These are phyloP conservation scores for Trichoderma erinaceum DNA, from an alignment of 495 filamentous ascomycete species.

Conservation along the genomic window DNA sequence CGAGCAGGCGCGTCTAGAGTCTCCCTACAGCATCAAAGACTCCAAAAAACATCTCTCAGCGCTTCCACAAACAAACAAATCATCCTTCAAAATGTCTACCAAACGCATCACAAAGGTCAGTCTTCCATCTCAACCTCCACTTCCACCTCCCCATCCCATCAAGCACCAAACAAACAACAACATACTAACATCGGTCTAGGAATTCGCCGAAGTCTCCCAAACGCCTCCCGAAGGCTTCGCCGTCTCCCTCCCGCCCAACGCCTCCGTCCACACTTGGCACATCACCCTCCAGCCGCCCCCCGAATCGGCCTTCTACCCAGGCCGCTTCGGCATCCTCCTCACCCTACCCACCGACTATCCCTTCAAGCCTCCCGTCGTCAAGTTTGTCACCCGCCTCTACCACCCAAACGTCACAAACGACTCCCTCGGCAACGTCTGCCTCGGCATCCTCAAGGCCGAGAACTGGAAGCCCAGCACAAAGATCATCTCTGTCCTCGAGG, in stretches of 20 bases:
- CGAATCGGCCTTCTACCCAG: slow-evolving; percentile 67
- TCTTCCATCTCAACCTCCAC: background rate
- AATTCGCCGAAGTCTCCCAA: slow-evolving; percentile 60
- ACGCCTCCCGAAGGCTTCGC: slow-evolving; percentile 60
- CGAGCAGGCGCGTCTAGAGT: no score
- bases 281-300: slow-evolving; percentile 70
- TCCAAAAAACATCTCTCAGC: no score
- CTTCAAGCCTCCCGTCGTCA: slow-evolving; percentile 84
- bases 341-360: slow-evolving; percentile 81
- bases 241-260: slow-evolving; percentile 58
- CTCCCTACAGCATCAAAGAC: no score
- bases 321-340: slow-evolving; percentile 71
- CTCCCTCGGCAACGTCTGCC: slow-evolving; percentile 80
- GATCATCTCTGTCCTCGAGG: slow-evolving; percentile 69
- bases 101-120: slow-evolving; percentile 26
- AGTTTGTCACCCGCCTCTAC: slow-evolving; percentile 92
- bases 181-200: slow-evolving; percentile 41
- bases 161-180: background rate
- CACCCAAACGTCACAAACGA: slow-evolving; percentile 98
- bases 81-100: slow-evolving; percentile 20
- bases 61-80: background rate
- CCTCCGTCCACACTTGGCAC: slow-evolving; percentile 81
- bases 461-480: slow-evolving; percentile 91
- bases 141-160: background rate
- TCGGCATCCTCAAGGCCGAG: slow-evolving; percentile 78